Conservation (phyloP, 306 rosid genomes). For the Dicorynia guianensis region DNA sequence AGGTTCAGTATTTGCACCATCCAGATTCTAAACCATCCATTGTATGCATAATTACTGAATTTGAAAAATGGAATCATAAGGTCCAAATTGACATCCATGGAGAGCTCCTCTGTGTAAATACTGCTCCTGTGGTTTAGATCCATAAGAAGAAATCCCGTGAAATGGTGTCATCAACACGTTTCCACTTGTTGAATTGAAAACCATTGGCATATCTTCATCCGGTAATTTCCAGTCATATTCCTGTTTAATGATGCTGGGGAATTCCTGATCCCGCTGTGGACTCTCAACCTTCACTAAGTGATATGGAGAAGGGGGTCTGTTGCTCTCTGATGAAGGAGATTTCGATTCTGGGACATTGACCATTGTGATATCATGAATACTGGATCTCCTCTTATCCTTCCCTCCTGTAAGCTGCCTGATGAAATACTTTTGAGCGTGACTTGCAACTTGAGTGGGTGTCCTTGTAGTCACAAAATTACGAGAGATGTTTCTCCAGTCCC, state of each 20-base stretch:
- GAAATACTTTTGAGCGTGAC: constrained; percentile 95
- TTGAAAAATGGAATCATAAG: constrained; percentile 58
- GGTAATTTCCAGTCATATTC: constrained; percentile 58
- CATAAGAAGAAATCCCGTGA: constrained; percentile 63
- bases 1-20: constrained; percentile 40
- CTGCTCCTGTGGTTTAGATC: constrained; percentile 60
- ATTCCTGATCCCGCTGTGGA: constrained; percentile 48
- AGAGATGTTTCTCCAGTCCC: constrained; percentile 95
- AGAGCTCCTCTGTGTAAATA: constrained; percentile 52
- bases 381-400: constrained; percentile 90
- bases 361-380: constrained; percentile 92
- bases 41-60: constrained; percentile 49
- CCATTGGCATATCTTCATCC: constrained; percentile 48
- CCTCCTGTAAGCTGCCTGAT: constrained; percentile 77
- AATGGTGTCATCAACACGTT: constrained; percentile 57
- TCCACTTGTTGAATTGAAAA: constrained; percentile 53
- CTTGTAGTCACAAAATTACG: constrained; percentile 84
- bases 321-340: constrained; percentile 51
- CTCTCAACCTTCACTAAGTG: constrained; percentile 41
- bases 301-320: constrained; percentile 48
- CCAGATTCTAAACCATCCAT: constrained; percentile 38
- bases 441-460: constrained; percentile 93
- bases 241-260: constrained; percentile 49
- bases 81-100: constrained; percentile 59
- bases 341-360: constrained; percentile 64